Base-by-base conservation (phyloP, 192 early-diverging fungal genomes). In the Powellomyces hirtus region DNA sequence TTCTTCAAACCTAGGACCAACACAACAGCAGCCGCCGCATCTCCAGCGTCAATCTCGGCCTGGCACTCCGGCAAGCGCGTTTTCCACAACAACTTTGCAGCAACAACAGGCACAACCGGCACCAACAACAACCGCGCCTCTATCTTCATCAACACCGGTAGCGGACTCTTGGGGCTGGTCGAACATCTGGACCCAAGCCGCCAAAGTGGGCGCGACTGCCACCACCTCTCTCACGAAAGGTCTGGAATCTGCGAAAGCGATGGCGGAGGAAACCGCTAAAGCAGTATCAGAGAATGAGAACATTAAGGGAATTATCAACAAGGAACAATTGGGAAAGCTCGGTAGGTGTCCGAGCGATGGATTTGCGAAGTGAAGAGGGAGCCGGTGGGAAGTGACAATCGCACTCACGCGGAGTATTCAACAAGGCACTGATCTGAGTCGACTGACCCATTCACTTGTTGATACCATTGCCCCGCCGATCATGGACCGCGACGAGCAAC, bases 381-480 rank as follows among this genome's bases (percentile, higher is more conserved):
- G 24, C 26, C 14, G 10, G 26, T n/a, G n/a, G n/a, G n/a, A n/a
- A n/a, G n/a, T n/a, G n/a, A n/a, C 11, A 26, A 55, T 55, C 8
- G 26, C 52, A 55, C 11, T 26, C 52, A 62, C 30, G 13, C 10
- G n/a, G n/a, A n/a, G n/a, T n/a, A n/a, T n/a, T n/a, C n/a, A 11
- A 10, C 46, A 50, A 75, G 77, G 74, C 8, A 51, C 60, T 22
- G 76, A 81, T 22, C 16, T 81, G 38, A 66, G 76, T 22, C 68
- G 65, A 30, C 65, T 77, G 45, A 72, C 75, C 2, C 70, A 64
- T 16, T 69, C 62, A 11, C 8, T 81, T 50, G 75, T 68, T 6
- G 79, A 81, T 64, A 77, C 77, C 1, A 63, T 81, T 42, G 79
- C 79, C 1, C 79, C 79, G 0, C 79, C 79, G 14, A 70, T 80